A percentile compares a stretch with the other conserved stretches of the same genome.
These are phyloP conservation scores for Spirogloea muscicola DNA, from an alignment of 139 green algal species.

Conservation along the genomic window DNA sequence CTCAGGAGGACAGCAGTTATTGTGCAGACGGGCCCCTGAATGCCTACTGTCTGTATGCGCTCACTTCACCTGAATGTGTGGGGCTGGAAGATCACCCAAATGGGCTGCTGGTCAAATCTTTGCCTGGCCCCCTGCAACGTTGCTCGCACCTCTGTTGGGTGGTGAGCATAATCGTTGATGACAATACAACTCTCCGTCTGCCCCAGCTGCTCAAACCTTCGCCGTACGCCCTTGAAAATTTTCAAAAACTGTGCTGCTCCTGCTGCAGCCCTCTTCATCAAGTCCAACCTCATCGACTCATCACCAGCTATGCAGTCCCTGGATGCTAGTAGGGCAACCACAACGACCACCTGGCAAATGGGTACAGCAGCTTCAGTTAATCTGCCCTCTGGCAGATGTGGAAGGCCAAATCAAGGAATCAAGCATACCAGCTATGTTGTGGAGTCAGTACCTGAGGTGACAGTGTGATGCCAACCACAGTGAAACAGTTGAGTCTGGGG, in stretches of 20 bases:
- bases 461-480: too few relatives aligned
- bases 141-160: constrained; percentile 45
- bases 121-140: constrained; percentile 47
- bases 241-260: not conserved
- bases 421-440: too few relatives aligned
- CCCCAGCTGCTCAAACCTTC: constrained; percentile 44
- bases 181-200: constrained; percentile 10
- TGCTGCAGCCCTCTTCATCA: not conserved
- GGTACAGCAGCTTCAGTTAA: too few relatives aligned
- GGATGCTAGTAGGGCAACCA: constrained; percentile 12
- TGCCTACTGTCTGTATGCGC: not conserved
- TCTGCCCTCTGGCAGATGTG: too few relatives aligned
- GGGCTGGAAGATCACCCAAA: constrained; percentile 50
- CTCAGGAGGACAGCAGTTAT: not conserved
- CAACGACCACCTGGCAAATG: constrained; percentile 22
- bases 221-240: constrained; percentile 26
- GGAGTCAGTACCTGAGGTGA: too few relatives aligned
- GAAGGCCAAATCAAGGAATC: too few relatives aligned
- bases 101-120: constrained; percentile 38
- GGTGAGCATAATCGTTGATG: constrained; percentile 48
- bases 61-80: constrained; percentile 43
- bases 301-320: constrained; percentile 15
- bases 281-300: constrained; percentile 21
- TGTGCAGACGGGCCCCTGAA: not conserved
- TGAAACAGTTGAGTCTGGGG: too few relatives aligned